phyloP scores from a whole-genome alignment of 768 basidiomycete species.

The Ephemerocybe angulata region DNA sequence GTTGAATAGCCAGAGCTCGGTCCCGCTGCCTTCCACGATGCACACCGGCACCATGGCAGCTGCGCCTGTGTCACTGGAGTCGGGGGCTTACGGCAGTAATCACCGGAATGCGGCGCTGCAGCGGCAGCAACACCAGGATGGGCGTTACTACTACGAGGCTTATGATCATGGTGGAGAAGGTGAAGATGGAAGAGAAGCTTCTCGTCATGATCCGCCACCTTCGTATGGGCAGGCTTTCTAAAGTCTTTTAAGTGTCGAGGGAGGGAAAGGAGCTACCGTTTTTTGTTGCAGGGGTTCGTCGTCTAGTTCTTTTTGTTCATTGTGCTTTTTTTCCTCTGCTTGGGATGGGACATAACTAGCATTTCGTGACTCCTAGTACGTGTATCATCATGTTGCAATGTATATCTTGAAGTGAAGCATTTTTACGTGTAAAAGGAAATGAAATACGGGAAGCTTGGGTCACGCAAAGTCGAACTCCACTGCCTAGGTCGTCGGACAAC shows the following conservation, averaged over 20 bases:
- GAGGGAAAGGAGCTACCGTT: not conserved
- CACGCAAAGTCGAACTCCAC: no score
- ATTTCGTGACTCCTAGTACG: no score
- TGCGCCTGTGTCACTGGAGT: no score
- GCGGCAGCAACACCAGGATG: not conserved
- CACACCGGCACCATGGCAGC: no score
- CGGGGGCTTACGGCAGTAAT: no score
- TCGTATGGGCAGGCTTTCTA: not conserved
- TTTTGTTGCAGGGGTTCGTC: no score
- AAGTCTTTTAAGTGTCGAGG: not conserved
- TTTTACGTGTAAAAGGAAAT: not conserved
- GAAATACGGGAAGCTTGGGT: not conserved
- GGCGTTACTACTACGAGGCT: not conserved
- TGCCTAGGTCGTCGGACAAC: no score
- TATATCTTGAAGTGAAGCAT: not conserved
- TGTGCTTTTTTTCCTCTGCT: no score
- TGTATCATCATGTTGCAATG: not conserved
- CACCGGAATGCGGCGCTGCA: no score
- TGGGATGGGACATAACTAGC: no score
- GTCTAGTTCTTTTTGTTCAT: no score
- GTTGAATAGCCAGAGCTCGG: not conserved
- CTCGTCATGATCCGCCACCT: constrained; percentile 1
- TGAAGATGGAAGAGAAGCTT: not conserved
- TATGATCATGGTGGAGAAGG: no score
- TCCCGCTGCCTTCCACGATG: not conserved